These are phyloP conservation scores for Fusarium anthophilum DNA, from an alignment of 2,329 filamentous ascomycete genomes.

Conservation along the genomic window DNA sequence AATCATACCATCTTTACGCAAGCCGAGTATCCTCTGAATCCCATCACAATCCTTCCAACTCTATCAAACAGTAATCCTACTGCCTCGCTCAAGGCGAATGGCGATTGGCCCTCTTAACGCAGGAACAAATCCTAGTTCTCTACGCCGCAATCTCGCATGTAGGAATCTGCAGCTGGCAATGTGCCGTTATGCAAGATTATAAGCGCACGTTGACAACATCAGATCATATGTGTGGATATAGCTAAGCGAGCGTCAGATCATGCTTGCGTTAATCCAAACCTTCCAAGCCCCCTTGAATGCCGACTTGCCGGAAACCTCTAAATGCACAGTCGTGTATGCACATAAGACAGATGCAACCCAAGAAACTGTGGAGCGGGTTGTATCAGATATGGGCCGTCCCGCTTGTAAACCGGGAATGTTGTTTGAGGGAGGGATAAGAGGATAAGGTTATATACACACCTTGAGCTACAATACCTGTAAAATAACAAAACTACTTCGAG, in stretches of 20 bases:
- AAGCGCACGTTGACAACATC: not conserved
- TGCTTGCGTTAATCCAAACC: not conserved
- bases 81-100: not conserved
- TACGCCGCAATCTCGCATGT: not conserved
- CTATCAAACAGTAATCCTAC: not conserved
- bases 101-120: not conserved
- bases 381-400: not conserved
- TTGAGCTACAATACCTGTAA: not conserved
- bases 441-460: not conserved
- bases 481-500: not conserved
- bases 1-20: not conserved
- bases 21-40: not conserved
- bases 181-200: not conserved
- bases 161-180: not conserved
- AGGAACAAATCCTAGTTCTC: not conserved
- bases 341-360: not conserved
- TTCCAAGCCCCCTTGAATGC: not conserved
- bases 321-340: not conserved
- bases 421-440: not conserved
- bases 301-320: not conserved
- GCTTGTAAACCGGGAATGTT: not conserved
- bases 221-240: not conserved
- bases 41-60: not conserved
- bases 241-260: not conserved
- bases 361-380: not conserved